A percentile compares a stretch with the other conserved stretches of the same genome.
These are phyloP conservation scores for Chaetothyriales sp. DNA, from an alignment of 2,329 filamentous ascomycete genomes.

Conservation along the genomic window DNA sequence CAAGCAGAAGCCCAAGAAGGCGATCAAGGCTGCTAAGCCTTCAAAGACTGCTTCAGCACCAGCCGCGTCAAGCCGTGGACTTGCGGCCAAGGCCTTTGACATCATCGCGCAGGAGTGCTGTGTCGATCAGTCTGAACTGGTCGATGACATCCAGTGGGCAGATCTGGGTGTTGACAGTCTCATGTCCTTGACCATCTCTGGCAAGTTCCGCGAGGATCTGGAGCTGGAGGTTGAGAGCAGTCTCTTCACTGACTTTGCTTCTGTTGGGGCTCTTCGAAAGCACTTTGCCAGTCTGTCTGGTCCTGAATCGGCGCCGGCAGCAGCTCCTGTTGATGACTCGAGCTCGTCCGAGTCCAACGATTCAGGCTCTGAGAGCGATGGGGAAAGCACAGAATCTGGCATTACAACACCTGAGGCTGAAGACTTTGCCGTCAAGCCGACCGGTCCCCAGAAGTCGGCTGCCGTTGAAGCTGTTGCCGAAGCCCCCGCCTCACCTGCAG, in stretches of 20 bases:
- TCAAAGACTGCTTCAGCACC: constrained; percentile 19
- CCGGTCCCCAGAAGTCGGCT: constrained; percentile 11
- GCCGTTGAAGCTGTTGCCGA: constrained; percentile 19
- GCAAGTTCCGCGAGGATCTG: constrained; percentile 46
- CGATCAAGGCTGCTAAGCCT: constrained; percentile 16
- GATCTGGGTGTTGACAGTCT: constrained; percentile 49
- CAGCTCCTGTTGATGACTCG: constrained; percentile 14
- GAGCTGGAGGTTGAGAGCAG: constrained; percentile 44
- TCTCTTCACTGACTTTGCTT: constrained; percentile 45
- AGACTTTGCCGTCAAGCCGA: constrained; percentile 15
- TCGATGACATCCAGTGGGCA: constrained; percentile 45
- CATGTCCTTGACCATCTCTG: constrained; percentile 45
- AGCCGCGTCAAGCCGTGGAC: constrained; percentile 18
- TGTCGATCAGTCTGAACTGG: constrained; percentile 42
- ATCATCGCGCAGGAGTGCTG: constrained; percentile 36
- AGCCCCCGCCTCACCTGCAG: constrained; percentile 22
- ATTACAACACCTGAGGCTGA: constrained; percentile 18
- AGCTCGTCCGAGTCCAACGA: constrained; percentile 16
- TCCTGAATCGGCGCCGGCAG: constrained; percentile 2
- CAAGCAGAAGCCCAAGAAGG: constrained; percentile 20
- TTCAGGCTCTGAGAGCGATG: constrained; percentile 16
- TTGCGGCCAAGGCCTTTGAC: constrained; percentile 23
- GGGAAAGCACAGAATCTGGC: constrained; percentile 17
- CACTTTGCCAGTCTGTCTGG: constrained; percentile 28
- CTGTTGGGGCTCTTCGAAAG: constrained; percentile 45